Evolutionary conservation across 345 rosid species (phyloP), one percentile per base, ranked within the genome.

Genomic region (Populus deltoides): DNA sequence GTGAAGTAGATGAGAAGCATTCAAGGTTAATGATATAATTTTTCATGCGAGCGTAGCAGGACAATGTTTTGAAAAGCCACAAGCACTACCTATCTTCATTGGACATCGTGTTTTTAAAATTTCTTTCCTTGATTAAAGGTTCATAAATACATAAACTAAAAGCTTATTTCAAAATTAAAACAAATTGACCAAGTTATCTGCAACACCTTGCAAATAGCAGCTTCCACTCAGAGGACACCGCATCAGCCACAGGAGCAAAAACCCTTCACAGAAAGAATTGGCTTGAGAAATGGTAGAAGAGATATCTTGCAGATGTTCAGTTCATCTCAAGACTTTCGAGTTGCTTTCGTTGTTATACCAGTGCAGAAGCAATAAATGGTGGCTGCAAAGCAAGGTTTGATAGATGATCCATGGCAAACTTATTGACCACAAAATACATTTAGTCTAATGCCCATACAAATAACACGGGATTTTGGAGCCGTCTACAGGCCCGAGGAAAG

Each of bases 371-470:
- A 68, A 66, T 29, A 29, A 6, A 6, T 0, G 6, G 49, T 13
- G 39, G 71, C 55, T 75, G 53, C 77, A 72, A 66, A 43, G 18
- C 72, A 1, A 55, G 33, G 65, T 51, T 24, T 18, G 63, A 45
- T n/a, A 7, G 70, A 70, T 35, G 62, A 71, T 22, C 73, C 51
- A 59, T 41, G 17, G 27, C 9, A 39, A 38, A 67, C 67, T 83
- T 80, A 77, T 76, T 76, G 51, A 31, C 45, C 41, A 80, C 36
- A 24, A 72, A 75, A 78, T 66, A 66, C 39, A 62, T 66, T 41
- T 3, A 71, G 71, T 78, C 35, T 9, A 35, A n/a, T 53, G 71
- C n/a, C 61, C 49, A 13, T 72, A 66, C 31, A 31, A 70, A 29
- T 27, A 29, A 15, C 35, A 33, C 7, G 38, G 16, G 49, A 12